Evolutionary conservation across 2,329 filamentous ascomycete genomes (phyloP), one percentile per base, ranked within the genome.

Genomic region (Beauveria brongniartii): DNA sequence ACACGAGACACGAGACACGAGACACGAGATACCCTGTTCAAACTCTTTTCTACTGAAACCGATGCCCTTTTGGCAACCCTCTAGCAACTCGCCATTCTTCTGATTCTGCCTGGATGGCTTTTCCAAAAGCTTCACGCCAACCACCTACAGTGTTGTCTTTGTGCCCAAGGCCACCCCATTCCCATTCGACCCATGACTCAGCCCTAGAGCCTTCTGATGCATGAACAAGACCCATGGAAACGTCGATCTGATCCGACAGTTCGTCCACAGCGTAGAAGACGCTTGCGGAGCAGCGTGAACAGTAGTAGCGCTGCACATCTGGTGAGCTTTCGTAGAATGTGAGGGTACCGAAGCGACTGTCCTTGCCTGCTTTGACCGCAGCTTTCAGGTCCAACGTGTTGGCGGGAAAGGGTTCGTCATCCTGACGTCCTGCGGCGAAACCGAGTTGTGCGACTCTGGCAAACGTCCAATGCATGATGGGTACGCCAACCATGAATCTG

Each of bases 251-350:
- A 0, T 75, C 69, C 0, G 74, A 70, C 2, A 75, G 68, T 4
- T 71, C 67, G 18, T 78, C 74, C 0, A 66, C 66, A 0, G 74
- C 72, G 61, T 78, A 82, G 59, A 82, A 81, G 0, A 81, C 70
- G 12, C 65, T 69, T 0, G 80, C 78, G 0, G 78, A 79, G 67
- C 80, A 82, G 1, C 64, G 69, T 0, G 72, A 73, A 67, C 80
- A 83, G 62, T 78, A 81, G 62, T 80, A 82, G 1, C 80, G 69
- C 60, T 78, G 73, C 0, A 80, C 76, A 16, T 72, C 73, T 0
- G 73, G 67, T 0, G 77, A 80, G 53, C 78, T 80, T 9, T 66
- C 64, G 63, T 78, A 79, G 30, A 74, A 73, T 0, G 70, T 65
- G 5, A 82, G 69, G 0, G 77, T 81, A 0, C 78, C 79, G 12